Evolutionary conservation across 2,329 filamentous ascomycete species (phyloP).

Genomic region (Cladosporium phlei): DNA sequence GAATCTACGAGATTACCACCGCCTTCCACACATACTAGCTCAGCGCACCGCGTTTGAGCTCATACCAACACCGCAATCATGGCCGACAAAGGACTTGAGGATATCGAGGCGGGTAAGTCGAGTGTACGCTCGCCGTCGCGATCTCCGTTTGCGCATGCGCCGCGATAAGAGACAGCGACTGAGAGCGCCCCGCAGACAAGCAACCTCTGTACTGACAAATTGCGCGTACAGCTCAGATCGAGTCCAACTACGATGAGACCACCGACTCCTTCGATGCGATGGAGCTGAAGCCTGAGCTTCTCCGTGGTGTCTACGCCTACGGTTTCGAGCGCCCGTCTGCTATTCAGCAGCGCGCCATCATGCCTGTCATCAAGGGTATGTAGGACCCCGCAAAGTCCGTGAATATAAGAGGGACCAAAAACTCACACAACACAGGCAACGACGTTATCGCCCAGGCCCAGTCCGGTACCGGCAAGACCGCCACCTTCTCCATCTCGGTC

Average conservation of each 20-base stretch:
- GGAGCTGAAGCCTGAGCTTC: conserved; percentile 93
- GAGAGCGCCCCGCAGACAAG: not conserved
- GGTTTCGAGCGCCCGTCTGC: conserved; percentile 99
- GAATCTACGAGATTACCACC: conserved; percentile 37
- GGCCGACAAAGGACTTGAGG: conserved; percentile 98
- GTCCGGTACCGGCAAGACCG: conserved; percentile 98
- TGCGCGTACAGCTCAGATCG: conserved; percentile 74
- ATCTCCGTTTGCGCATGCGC: conserved; percentile 1
- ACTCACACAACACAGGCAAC: conserved; percentile 57
- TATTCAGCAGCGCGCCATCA: conserved; percentile 99
- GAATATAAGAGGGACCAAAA: not conserved
- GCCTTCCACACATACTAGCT: conserved; percentile 49
- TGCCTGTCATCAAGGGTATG: conserved; percentile 99
- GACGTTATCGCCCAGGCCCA: conserved; percentile 99
- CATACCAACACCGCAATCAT: conserved; percentile 70
- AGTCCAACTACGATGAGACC: conserved; percentile 99
- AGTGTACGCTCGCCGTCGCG: conserved; percentile 5
- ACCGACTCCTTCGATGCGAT: conserved; percentile 99
- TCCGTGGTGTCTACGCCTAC: conserved; percentile 98
- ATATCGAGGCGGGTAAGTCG: conserved; percentile 86
- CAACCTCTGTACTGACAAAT: conserved; percentile 2
- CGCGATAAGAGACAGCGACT: not conserved
- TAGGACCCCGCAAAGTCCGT: conserved; percentile 17
- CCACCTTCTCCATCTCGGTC: conserved; percentile 98
- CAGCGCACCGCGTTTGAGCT: conserved; percentile 69